Percentiles rank a stretch among this genome's conserved stretches.
Conservation (phyloP, 257 asterid species). For the Jacaranda mimosifolia region DNA sequence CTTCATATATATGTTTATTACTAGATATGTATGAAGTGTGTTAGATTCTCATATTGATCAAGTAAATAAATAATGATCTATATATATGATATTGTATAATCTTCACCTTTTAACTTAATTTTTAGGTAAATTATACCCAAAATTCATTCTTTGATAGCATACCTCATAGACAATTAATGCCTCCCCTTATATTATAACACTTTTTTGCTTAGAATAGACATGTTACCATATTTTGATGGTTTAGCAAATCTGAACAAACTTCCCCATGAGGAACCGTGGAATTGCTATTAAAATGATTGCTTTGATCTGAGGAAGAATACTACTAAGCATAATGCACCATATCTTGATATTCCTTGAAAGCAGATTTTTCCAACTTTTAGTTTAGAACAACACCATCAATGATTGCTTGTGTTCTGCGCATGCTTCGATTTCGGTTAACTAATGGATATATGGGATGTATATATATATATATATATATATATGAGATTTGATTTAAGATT, state of each 20-base stretch:
- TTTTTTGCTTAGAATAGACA: too few relatives aligned
- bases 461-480: neutral
- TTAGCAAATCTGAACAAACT: neutral
- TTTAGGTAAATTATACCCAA: too few relatives aligned
- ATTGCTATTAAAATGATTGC: constrained; percentile 19
- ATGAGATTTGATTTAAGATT: neutral
- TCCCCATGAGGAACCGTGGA: constrained; percentile 3
- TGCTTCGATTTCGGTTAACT: neutral
- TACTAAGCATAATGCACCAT: neutral
- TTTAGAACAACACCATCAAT: neutral
- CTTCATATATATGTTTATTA: too few relatives aligned
- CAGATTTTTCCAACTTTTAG: neutral
- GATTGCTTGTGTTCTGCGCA: constrained; percentile 20
- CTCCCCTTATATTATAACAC: too few relatives aligned
- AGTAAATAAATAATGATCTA: too few relatives aligned
- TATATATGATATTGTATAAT: too few relatives aligned
- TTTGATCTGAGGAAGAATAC: neutral
- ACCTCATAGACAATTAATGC: too few relatives aligned
- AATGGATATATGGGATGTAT: neutral
- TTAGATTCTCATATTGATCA: too few relatives aligned
- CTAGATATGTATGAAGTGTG: too few relatives aligned
- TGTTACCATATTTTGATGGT: neutral
- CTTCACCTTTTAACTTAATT: too few relatives aligned
- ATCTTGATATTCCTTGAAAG: neutral
- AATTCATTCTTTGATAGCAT: too few relatives aligned